Percentiles rank a stretch among this genome's conserved stretches.
These are phyloP conservation scores for Aspergillus sp. DNA, from an alignment of 2,329 filamentous ascomycete genomes.

Conservation along the genomic window DNA sequence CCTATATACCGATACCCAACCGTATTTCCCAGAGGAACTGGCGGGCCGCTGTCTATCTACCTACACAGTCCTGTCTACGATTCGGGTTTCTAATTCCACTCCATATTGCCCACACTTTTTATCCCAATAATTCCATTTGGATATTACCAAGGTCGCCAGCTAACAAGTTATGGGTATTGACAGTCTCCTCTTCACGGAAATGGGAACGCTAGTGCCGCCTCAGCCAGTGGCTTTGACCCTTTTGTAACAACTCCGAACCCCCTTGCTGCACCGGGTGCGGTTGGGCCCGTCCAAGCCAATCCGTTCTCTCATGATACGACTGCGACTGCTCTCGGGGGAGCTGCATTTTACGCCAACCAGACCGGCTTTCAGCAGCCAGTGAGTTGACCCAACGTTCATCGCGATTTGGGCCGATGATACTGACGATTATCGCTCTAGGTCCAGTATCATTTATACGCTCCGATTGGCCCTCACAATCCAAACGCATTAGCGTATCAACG, in stretches of 20 bases:
- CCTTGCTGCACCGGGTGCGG: constrained; percentile 48
- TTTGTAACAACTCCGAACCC: constrained; percentile 61
- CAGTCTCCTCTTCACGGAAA: constrained; percentile 41
- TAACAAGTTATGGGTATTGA: constrained; percentile 2
- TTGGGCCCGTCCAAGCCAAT: constrained; percentile 57
- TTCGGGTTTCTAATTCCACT: background rate
- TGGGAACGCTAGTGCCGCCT: constrained; percentile 53
- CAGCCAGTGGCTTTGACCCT: constrained; percentile 59
- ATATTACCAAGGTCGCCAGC: background rate
- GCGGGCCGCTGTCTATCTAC: background rate
- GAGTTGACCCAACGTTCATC: constrained; percentile 24
- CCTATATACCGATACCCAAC: background rate
- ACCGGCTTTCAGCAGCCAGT: constrained; percentile 65
- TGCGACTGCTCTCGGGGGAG: constrained; percentile 53
- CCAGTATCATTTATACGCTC: constrained; percentile 91
- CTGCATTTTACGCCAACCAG: constrained; percentile 65
- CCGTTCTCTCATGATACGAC: constrained; percentile 75
- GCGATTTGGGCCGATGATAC: background rate
- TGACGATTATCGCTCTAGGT: constrained; percentile 48
- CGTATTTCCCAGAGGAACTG: background rate
- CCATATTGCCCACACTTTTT: too few species aligned
- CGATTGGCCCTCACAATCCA: constrained; percentile 77
- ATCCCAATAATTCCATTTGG: background rate
- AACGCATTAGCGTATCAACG: constrained; percentile 83
- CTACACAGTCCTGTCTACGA: background rate